Evolutionary conservation across 768 basidiomycete genomes (phyloP).

Genomic region (Suillus weaverae): DNA sequence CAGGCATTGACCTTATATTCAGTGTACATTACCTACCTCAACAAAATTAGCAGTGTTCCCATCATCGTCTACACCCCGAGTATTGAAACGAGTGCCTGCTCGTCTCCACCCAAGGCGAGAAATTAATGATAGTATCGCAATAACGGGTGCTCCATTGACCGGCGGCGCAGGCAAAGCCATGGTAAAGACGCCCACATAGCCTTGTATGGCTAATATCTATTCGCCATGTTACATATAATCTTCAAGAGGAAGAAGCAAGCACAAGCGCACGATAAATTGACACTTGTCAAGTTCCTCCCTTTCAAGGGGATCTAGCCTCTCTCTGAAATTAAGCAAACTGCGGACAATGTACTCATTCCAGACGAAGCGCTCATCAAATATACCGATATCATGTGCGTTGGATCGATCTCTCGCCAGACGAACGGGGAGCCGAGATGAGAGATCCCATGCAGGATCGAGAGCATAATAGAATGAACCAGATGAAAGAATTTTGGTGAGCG

Average conservation of each 20-base stretch:
- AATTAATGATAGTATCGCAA: slow-evolving; percentile 78
- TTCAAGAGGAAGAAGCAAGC: slow-evolving; percentile 12
- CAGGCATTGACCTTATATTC: slow-evolving; percentile 14
- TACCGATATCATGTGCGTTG: slow-evolving; percentile 46
- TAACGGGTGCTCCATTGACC: slow-evolving; percentile 65
- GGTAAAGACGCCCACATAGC: slow-evolving; percentile 82
- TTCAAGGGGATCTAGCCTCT: slow-evolving; percentile 68
- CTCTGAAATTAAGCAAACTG: slow-evolving; percentile 86
- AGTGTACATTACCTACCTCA: slow-evolving; percentile 54
- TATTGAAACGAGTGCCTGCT: slow-evolving; percentile 96
- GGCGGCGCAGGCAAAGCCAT: slow-evolving; percentile 78
- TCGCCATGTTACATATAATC: slow-evolving; percentile 11
- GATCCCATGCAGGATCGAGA: slow-evolving; percentile 79
- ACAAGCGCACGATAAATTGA: slow-evolving; percentile 73
- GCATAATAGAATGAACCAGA: slow-evolving; percentile 95
- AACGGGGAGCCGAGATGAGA: slow-evolving; percentile 78
- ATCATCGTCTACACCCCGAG: slow-evolving; percentile 93
- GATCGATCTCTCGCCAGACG: slow-evolving; percentile 57
- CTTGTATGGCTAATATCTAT: slow-evolving; percentile 90
- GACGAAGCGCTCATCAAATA: slow-evolving; percentile 85
- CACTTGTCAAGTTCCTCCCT: slow-evolving; percentile 76
- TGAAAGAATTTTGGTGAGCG: slow-evolving; percentile 87
- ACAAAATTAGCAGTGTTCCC: slow-evolving; percentile 96
- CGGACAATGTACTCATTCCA: slow-evolving; percentile 94
- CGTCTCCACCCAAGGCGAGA: slow-evolving; percentile 91